Conservation (phyloP, 192 early-diverging fungal genomes). For the Helicostylum pulchrum region DNA sequence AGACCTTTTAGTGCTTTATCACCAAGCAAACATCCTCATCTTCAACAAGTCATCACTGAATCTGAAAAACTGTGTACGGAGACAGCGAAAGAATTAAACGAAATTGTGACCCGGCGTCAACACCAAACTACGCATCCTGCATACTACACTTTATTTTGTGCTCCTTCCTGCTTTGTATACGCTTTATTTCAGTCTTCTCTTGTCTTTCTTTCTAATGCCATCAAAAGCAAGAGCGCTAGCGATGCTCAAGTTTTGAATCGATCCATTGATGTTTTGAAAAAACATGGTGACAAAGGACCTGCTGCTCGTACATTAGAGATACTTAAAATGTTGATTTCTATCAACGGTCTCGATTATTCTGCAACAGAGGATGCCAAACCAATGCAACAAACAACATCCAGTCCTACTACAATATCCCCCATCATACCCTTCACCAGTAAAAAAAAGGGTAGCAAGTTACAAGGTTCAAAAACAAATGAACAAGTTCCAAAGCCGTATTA, state of each 20-base stretch:
- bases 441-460: no score
- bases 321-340: constrained; percentile 6
- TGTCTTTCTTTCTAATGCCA: constrained; percentile 14
- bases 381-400: not conserved
- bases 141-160: not conserved
- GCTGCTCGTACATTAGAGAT: constrained; percentile 16
- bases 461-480: constrained; percentile 1
- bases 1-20: constrained; percentile 39
- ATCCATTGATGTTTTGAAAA: constrained; percentile 6
- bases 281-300: not conserved
- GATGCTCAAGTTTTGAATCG: not conserved
- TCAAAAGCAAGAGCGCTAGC: not conserved
- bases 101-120: not conserved
- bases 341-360: constrained; percentile 1
- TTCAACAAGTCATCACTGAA: constrained; percentile 10
- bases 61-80: constrained; percentile 17
- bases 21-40: not conserved
- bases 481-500: constrained; percentile 10
- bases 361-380: not conserved
- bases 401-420: not conserved
- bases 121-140: not conserved
- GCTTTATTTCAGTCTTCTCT: constrained; percentile 17
- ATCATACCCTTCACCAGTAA: not conserved
- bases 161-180: constrained; percentile 16
- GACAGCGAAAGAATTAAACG: constrained; percentile 11